A percentile compares a stretch with the other conserved stretches of the same genome.
phyloP scores from a whole-genome alignment of 2,329 filamentous ascomycete genomes.

The Lomentospora prolificans region DNA sequence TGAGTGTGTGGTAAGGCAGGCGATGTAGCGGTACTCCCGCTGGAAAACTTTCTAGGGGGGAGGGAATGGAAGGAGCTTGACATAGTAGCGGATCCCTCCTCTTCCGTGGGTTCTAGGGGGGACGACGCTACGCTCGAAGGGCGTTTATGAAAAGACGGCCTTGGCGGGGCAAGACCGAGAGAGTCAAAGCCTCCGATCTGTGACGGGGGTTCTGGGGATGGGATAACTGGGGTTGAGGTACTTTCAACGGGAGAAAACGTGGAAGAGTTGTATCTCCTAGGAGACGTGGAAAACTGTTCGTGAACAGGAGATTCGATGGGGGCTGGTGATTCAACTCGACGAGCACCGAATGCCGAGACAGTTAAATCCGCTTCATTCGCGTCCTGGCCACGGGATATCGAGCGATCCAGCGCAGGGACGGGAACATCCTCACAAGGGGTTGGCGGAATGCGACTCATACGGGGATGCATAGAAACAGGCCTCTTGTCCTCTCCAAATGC shows the following conservation, averaged over 20 bases:
- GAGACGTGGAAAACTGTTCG: conserved; percentile 3
- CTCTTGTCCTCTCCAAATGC: conserved; percentile 38
- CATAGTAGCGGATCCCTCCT: conserved; percentile 51
- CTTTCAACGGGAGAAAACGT: conserved; percentile 17
- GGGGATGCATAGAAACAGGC: conserved; percentile 65
- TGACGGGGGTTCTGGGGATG: conserved; percentile 21
- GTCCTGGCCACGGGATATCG: neutral
- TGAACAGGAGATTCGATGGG: conserved; percentile 1
- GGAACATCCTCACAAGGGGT: conserved; percentile 28
- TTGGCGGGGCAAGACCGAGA: conserved; percentile 40
- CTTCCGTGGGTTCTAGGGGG: conserved; percentile 57
- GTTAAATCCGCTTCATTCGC: neutral
- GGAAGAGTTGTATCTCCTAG: neutral
- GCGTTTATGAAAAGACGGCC: conserved; percentile 38
- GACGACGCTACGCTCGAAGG: conserved; percentile 53
- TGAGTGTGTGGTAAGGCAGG: conserved; percentile 50
- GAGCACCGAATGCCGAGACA: conserved; percentile 26
- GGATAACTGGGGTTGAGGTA: conserved; percentile 23
- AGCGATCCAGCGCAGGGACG: neutral
- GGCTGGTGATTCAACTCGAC: conserved; percentile 46
- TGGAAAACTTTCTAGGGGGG: conserved; percentile 66
- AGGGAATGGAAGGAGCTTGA: conserved; percentile 50
- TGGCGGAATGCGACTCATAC: conserved; percentile 54
- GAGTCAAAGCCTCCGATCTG: conserved; percentile 39
- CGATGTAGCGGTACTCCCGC: conserved; percentile 50